Evolutionary conservation across 352 stramenopile genomes (phyloP), one percentile per base, ranked within the genome.

Genomic region (Phytopythium kandeliae): DNA sequence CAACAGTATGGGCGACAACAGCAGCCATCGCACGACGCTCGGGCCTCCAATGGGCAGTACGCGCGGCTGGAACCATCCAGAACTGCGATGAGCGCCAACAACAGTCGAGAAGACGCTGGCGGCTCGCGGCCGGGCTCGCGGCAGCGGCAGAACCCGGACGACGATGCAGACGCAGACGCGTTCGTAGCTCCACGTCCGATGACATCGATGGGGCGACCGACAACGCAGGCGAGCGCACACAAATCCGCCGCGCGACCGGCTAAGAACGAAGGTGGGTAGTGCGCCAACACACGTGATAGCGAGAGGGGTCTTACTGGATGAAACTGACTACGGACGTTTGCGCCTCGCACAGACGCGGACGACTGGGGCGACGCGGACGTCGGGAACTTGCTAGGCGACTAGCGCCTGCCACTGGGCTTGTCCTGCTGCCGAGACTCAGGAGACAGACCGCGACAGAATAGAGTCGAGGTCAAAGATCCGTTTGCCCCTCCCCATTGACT

Each of bases 291-390:
- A n/a, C n/a, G n/a, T n/a, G n/a, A n/a, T n/a, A n/a, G n/a, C n/a
- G n/a, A 6, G 34, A 22, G 1, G 38, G 16, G 8, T 45, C 58
- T 38, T 24, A 21, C 42, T 10, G 36, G 35, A 44, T 60, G 37
- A n/a, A n/a, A 4, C 21, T 54, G 28, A 51, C 30, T 43, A 54
- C 44, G 57, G 25, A 48, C 37, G 6, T 25, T 36, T 57, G 36
- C 16, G 22, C 52, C 50, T n/a, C 40, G 62, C 51, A 26, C 45
- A 87, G 74, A 85, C n/a, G 66, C 72, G 17, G 78, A 93, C 38
- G 82, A 93, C 55, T 93, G 78, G 75, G 79, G 78, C 24, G 78
- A 91, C 37, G 82, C 82, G 0, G 79, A 93, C 40, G 79, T 91
- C 10, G 76, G 79, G 26, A 85, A 89, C 40, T 59, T 92, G 42